A percentile compares a stretch with the other conserved stretches of the same genome.
phyloP scores from a whole-genome alignment of 176 grass and related monocot genomes.

The Musa itinerans region DNA sequence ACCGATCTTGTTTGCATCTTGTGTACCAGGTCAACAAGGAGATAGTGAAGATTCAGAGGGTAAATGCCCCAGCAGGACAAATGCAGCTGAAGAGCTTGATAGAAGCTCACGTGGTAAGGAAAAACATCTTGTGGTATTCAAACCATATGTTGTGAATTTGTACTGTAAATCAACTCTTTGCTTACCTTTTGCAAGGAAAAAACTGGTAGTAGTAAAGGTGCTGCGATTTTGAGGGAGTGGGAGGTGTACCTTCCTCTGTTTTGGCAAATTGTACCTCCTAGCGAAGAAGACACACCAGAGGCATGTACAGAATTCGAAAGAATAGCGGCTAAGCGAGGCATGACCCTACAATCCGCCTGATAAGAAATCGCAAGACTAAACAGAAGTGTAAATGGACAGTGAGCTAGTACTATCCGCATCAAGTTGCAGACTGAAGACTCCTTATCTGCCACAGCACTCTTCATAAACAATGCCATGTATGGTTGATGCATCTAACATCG shows the following conservation, averaged over 20 bases:
- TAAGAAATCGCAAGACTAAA: neutral
- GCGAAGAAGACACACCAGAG: slow-evolving; percentile 98
- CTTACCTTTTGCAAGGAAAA: slow-evolving; percentile 59
- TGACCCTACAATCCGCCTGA: slow-evolving; percentile 54
- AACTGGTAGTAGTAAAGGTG: slow-evolving; percentile 87
- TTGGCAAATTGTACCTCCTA: slow-evolving; percentile 96
- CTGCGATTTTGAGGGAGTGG: slow-evolving; percentile 78
- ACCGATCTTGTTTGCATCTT: neutral
- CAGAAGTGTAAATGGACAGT: neutral
- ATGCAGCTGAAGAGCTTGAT: slow-evolving; percentile 99
- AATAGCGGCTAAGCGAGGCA: slow-evolving; percentile 63
- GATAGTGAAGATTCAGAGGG: slow-evolving; percentile 99
- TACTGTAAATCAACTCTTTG: neutral
- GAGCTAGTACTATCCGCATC: neutral
- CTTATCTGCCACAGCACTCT: neutral
- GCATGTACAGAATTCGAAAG: slow-evolving; percentile 90
- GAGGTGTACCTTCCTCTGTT: slow-evolving; percentile 93
- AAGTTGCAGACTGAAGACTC: neutral
- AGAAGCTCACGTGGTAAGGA: slow-evolving; percentile 88
- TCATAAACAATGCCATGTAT: neutral
- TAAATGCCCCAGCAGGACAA: slow-evolving; percentile 96
- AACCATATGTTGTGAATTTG: neutral
- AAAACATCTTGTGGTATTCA: neutral
- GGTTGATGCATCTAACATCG: neutral
- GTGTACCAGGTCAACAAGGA: slow-evolving; percentile 86